Evolutionary conservation across 345 rosid genomes (phyloP).

Genomic region (Arabis alpina): DNA sequence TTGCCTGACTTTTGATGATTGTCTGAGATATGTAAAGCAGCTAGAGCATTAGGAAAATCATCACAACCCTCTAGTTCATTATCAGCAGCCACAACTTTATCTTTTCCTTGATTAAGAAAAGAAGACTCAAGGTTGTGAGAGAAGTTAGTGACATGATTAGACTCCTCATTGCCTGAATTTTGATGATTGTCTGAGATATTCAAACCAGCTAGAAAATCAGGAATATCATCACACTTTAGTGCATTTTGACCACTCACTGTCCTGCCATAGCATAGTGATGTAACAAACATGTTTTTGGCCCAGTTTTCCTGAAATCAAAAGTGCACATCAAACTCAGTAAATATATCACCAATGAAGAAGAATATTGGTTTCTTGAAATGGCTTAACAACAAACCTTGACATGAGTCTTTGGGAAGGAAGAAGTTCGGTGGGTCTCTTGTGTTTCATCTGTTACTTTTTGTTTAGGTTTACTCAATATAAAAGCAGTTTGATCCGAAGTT

Average conservation of each 20-base stretch:
- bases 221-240: no score
- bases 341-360: not conserved
- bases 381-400: slow-evolving; percentile 64
- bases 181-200: no score
- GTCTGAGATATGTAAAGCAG: no score
- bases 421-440: slow-evolving; percentile 91
- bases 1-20: no score
- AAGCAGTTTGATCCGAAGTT: slow-evolving; percentile 87
- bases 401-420: slow-evolving; percentile 95
- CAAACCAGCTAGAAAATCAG: no score
- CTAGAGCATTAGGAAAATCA: no score
- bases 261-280: slow-evolving; percentile 84
- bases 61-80: no score
- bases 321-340: slow-evolving; percentile 13
- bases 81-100: no score
- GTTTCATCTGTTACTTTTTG: slow-evolving; percentile 87
- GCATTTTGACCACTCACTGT: slow-evolving; percentile 47
- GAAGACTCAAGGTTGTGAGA: no score
- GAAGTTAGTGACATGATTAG: no score
- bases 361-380: slow-evolving; percentile 4
- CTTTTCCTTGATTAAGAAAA: no score
- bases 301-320: slow-evolving; percentile 74
- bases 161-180: no score
- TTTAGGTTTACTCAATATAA: slow-evolving; percentile 83
- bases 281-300: slow-evolving; percentile 83